Conservation (phyloP, 2,329 filamentous ascomycete genomes). For the Zasmidium citrigriseum region DNA sequence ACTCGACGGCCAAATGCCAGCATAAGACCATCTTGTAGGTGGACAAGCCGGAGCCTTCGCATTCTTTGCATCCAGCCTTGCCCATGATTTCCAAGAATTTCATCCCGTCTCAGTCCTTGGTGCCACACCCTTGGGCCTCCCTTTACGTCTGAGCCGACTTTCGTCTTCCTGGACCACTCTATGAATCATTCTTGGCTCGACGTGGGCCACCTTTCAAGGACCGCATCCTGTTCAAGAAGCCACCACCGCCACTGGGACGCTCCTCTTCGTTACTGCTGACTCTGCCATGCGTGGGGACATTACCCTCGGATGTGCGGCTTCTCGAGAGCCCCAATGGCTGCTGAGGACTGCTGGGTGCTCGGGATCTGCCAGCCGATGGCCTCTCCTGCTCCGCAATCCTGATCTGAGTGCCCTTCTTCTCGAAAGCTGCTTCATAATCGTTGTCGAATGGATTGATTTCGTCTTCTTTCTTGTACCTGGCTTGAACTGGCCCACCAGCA, state of each 20-base stretch:
- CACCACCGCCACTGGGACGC: conserved; percentile 43
- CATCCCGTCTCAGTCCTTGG: too few species aligned
- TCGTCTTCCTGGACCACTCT: conserved; percentile 18
- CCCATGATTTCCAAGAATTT: not conserved
- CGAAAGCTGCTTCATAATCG: conserved; percentile 71
- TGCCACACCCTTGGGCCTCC: not conserved
- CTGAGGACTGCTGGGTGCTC: conserved; percentile 62
- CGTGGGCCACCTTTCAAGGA: conserved; percentile 73
- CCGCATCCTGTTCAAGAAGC: conserved; percentile 76
- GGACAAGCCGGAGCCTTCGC: not conserved
- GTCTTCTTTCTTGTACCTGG: conserved; percentile 36
- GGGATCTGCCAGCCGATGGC: conserved; percentile 17
- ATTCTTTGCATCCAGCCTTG: not conserved
- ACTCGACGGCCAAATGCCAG: conserved; percentile 7
- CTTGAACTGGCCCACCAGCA: conserved; percentile 44
- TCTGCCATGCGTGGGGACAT: conserved; percentile 28
- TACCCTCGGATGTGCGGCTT: conserved; percentile 21
- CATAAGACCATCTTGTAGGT: not conserved
- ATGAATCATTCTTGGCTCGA: conserved; percentile 31
- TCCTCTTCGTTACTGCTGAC: conserved; percentile 44
- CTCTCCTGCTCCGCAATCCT: conserved; percentile 50
- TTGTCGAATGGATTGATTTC: conserved; percentile 71
- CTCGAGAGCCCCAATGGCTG: conserved; percentile 15
- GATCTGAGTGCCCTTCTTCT: conserved; percentile 63
- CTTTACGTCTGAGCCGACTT: not conserved